Percentiles rank a stretch among this genome's conserved stretches.
phyloP scores from a whole-genome alignment of 345 rosid genomes.

The Anacardium occidentale region DNA sequence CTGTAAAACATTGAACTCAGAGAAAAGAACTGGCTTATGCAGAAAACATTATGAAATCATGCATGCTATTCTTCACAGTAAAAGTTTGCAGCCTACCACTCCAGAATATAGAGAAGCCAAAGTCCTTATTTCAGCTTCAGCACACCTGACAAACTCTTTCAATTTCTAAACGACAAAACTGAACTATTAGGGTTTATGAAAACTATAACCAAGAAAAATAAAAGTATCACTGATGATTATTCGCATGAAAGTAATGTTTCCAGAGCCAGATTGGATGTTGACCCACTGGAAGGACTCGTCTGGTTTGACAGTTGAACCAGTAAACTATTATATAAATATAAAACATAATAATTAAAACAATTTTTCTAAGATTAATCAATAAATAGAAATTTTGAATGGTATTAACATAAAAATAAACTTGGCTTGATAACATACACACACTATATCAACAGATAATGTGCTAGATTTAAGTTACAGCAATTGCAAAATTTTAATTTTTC shows the following conservation, averaged over 20 bases:
- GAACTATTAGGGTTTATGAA: not conserved
- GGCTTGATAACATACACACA: too few species aligned
- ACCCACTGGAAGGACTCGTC: too few species aligned
- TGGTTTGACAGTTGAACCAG: too few species aligned
- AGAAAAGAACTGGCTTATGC: not conserved
- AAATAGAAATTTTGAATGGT: too few species aligned
- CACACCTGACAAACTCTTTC: conserved; percentile 73
- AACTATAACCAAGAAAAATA: not conserved
- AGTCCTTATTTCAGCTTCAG: conserved; percentile 83
- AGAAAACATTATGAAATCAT: not conserved
- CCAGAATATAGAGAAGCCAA: conserved; percentile 77
- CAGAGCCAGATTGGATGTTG: too few species aligned
- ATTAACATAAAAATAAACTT: too few species aligned
- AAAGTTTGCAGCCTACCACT: conserved; percentile 55
- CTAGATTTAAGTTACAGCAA: too few species aligned
- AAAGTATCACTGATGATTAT: conserved; percentile 1
- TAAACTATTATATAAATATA: too few species aligned
- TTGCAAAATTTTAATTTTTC: too few species aligned
- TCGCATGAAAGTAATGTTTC: not conserved
- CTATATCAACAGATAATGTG: too few species aligned
- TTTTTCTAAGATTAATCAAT: too few species aligned
- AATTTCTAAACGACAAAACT: conserved; percentile 42
- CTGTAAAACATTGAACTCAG: conserved; percentile 33
- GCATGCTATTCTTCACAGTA: conserved; percentile 2
- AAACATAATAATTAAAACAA: too few species aligned